phyloP scores from a whole-genome alignment of 768 basidiomycete species.

The Leccinum barrowsii region DNA sequence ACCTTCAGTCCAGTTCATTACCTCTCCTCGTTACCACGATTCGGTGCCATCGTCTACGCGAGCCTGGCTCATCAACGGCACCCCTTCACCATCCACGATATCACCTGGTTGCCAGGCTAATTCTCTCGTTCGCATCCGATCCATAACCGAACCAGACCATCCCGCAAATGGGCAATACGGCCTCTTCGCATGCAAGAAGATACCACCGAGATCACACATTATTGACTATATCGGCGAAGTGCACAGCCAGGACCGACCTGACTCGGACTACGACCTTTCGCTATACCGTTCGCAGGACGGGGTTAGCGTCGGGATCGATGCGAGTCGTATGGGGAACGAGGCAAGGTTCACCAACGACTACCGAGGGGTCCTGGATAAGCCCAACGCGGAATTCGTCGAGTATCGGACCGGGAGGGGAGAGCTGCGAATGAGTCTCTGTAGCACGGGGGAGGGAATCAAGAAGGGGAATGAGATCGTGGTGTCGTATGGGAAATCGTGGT shows the following conservation, averaged over 20 bases:
- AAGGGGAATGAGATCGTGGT: conserved; percentile 86
- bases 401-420: conserved; percentile 51
- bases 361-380: conserved; percentile 64
- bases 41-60: conserved; percentile 49
- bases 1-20: conserved; percentile 50
- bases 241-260: conserved; percentile 68
- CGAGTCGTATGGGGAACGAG: conserved; percentile 74
- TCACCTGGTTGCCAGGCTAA: conserved; percentile 10
- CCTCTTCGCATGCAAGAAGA: conserved; percentile 73
- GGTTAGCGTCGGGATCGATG: conserved; percentile 74
- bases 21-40: conserved; percentile 48
- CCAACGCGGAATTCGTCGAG: conserved; percentile 72
- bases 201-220: conserved; percentile 62
- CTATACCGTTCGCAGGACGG: conserved; percentile 59
- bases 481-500: conserved; percentile 87
- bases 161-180: conserved; percentile 80
- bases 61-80: conserved; percentile 35
- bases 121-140: conserved; percentile 51
- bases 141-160: conserved; percentile 54
- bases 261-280: conserved; percentile 87
- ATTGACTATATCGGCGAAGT: conserved; percentile 83
- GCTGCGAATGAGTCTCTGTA: conserved; percentile 77
- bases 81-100: neutral
- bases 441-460: conserved; percentile 50
- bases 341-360: conserved; percentile 91